Evolutionary conservation across 768 basidiomycete genomes (phyloP).

Genomic region (Ramaria rubella): DNA sequence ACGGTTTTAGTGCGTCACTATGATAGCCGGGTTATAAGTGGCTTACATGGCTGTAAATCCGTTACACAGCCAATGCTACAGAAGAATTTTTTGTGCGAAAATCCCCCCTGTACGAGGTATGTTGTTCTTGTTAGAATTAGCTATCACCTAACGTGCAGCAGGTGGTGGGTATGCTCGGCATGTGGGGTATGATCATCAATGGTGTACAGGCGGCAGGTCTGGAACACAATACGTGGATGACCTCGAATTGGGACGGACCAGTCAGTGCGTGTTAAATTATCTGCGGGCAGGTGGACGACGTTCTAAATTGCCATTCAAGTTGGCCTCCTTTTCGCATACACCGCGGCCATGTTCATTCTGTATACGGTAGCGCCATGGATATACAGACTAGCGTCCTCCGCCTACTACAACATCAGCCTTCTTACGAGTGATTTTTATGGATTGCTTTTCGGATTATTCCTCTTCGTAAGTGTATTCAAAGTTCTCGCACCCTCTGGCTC

Average conservation of each 20-base stretch:
- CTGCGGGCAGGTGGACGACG: too few species aligned
- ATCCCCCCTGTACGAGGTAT: constrained; percentile 69
- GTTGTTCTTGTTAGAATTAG: not conserved
- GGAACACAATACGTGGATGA: constrained; percentile 61
- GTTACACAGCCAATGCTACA: constrained; percentile 65
- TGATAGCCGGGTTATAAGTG: not conserved
- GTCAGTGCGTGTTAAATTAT: constrained; percentile 44
- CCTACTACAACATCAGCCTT: constrained; percentile 78
- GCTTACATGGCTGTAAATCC: not conserved
- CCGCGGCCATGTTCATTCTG: constrained; percentile 71
- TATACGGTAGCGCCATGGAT: constrained; percentile 83
- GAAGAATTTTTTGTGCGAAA: constrained; percentile 82
- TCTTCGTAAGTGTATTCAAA: constrained; percentile 36
- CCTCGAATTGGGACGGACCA: constrained; percentile 64
- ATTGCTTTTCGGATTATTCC: constrained; percentile 65
- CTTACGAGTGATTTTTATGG: constrained; percentile 89
- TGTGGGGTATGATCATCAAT: constrained; percentile 78
- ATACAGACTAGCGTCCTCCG: constrained; percentile 79
- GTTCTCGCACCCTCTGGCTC: not conserved
- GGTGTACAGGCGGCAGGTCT: constrained; percentile 70
- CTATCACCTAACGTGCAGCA: not conserved
- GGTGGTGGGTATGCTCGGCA: constrained; percentile 81
- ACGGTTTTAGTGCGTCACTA: constrained; percentile 67
- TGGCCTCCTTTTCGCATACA: constrained; percentile 49
- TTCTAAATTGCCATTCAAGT: constrained; percentile 26